Base-by-base conservation (phyloP, 2,329 filamentous ascomycete genomes). In the Paramyrothecium sp. region DNA sequence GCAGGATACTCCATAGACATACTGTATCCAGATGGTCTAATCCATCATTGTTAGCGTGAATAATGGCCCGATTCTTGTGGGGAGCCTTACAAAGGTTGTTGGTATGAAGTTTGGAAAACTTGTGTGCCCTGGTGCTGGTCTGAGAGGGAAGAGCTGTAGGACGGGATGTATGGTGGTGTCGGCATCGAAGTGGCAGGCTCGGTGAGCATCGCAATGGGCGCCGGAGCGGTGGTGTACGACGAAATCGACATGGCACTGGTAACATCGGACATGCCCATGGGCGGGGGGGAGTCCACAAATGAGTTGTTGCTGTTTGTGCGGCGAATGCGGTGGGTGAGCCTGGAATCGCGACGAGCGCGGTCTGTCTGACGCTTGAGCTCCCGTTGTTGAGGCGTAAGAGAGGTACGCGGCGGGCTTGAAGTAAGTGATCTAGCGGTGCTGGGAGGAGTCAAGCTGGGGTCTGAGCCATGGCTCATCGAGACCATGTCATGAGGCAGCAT, bases 341-440 rank as follows among this genome's bases (percentile, higher is more conserved):
- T 88, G 7, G 81, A 81, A 62, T 85, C 82, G 62, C 85, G 77
- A 57, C 86, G 80, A 49, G 77, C 81, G 63, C 81, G 82, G 62
- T 87, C 84, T 59, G 80, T 78, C 64, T 88, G 84, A 58, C 84
- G 78, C 73, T 85, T 87, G 47, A 87, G 68, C 65, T 86, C 84
- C 60, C 85, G 80, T 68, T 87, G 84, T 67, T 87, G 84, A 7
- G 82, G 74, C 7, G 83, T 84, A 66, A 87, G 76, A 41, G 73
- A 75, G 50, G 73, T 72, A 60, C 80, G 78, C 7, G 84, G 82
- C 23, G 85, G 84, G 71, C 85, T 88, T 21, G 80, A 80, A 44
- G 84, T 85, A 51, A 80, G 71, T 21, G 83, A 85, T 70, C 80
- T 75, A 23, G 81, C 77, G 41, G 72, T 73, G 56, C 72, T 76